phyloP scores from a whole-genome alignment of 768 basidiomycete genomes.

The Suillus clintonianus region DNA sequence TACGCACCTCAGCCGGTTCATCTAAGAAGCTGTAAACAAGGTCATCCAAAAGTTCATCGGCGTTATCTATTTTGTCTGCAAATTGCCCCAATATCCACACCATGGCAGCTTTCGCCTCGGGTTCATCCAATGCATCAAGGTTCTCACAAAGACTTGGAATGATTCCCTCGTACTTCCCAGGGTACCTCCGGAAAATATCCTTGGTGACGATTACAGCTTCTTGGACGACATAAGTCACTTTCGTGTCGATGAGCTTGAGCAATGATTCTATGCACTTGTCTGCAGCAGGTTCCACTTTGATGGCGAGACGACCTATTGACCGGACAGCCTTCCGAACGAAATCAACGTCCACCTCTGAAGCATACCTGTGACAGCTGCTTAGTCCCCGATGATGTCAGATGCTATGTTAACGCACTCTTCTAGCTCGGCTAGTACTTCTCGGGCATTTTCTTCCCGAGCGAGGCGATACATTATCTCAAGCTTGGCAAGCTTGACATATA shows the following conservation, averaged over 20 bases:
- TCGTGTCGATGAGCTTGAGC: constrained; percentile 85
- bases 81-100: constrained; percentile 98
- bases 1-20: constrained; percentile 85
- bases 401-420: constrained; percentile 68
- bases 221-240: constrained; percentile 95
- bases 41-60: constrained; percentile 93
- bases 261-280: constrained; percentile 89
- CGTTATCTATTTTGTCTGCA: constrained; percentile 92
- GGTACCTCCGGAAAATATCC: constrained; percentile 96
- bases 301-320: constrained; percentile 95
- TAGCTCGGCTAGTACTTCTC: constrained; percentile 90
- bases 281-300: constrained; percentile 90
- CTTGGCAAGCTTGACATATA: constrained; percentile 98
- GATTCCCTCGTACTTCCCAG: constrained; percentile 94
- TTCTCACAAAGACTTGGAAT: constrained; percentile 93
- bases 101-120: constrained; percentile 96
- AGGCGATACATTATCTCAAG: constrained; percentile 99
- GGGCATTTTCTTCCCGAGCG: constrained; percentile 91
- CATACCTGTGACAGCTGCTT: constrained; percentile 61
- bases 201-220: constrained; percentile 97
- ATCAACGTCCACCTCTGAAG: constrained; percentile 97
- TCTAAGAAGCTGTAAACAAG: constrained; percentile 86
- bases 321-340: constrained; percentile 98
- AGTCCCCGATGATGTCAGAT: background rate
- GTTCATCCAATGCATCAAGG: constrained; percentile 89